A percentile compares a stretch with the other conserved stretches of the same genome.
Conservation (phyloP, 345 rosid genomes). For the Chamaenerion angustifolium region DNA sequence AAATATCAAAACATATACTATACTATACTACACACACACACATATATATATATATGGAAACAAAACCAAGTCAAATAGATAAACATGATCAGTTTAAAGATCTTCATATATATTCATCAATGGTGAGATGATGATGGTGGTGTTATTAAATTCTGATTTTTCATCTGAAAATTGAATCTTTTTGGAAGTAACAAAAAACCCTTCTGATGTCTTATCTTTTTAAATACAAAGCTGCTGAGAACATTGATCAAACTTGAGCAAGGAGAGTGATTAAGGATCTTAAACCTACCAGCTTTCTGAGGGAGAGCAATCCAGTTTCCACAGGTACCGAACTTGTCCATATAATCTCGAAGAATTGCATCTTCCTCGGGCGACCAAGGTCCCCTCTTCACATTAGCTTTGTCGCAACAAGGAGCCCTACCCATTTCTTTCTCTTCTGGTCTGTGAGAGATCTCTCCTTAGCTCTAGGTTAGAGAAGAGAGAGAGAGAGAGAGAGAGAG, state of each 20-base stretch:
- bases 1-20: no score
- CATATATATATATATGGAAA: background rate
- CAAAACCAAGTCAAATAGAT: no score
- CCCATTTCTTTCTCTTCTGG: conserved; percentile 35
- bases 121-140: background rate
- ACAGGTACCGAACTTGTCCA: conserved; percentile 46
- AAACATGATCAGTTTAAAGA: background rate
- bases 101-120: no score
- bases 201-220: no score
- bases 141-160: background rate
- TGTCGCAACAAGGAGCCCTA: conserved; percentile 89
- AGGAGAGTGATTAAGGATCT: conserved; percentile 2
- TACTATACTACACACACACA: no score
- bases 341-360: conserved; percentile 56
- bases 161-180: no score
- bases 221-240: no score
- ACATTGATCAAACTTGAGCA: background rate
- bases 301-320: conserved; percentile 85
- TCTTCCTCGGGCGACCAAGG: conserved; percentile 96
- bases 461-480: background rate
- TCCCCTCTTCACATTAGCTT: conserved; percentile 74
- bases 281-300: conserved; percentile 44
- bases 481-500: no score
- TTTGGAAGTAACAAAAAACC: no score
- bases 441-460: background rate